Percentiles rank a stretch among this genome's conserved stretches.
Conservation (phyloP, 2,329 filamentous ascomycete species). For the Ophiostoma populinum region DNA sequence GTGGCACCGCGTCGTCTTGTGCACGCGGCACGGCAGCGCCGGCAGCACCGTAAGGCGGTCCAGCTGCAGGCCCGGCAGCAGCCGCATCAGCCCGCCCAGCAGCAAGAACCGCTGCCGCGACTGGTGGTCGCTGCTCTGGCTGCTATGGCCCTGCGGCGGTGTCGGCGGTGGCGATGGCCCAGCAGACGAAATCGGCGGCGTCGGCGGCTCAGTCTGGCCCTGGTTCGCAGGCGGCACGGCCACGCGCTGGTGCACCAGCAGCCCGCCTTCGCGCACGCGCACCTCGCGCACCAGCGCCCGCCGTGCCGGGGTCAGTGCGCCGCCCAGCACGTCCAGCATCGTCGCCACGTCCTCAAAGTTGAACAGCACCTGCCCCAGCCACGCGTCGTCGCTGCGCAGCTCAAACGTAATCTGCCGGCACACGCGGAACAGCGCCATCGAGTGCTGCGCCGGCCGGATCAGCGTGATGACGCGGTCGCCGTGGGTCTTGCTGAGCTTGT, state of each 20-base stretch:
- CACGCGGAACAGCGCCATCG: slow-evolving; percentile 11
- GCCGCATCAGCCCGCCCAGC: slow-evolving; percentile 11
- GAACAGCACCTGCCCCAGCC: slow-evolving; percentile 12
- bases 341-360: slow-evolving; percentile 12
- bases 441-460: slow-evolving; percentile 9
- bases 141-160: background rate
- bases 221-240: background rate
- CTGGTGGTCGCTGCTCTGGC: background rate
- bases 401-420: slow-evolving; percentile 12
- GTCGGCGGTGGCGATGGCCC: background rate
- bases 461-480: slow-evolving; percentile 5
- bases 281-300: slow-evolving; percentile 10
- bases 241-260: slow-evolving; percentile 6
- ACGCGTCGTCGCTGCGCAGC: slow-evolving; percentile 10
- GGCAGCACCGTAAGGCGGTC: slow-evolving; percentile 12
- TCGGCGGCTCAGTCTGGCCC: background rate
- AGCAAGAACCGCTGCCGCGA: slow-evolving; percentile 8
- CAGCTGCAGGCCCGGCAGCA: slow-evolving; percentile 10
- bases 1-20: slow-evolving; percentile 7
- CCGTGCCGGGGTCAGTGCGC: slow-evolving; percentile 5
- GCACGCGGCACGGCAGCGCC: slow-evolving; percentile 9
- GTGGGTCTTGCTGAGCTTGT: background rate
- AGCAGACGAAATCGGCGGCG: background rate
- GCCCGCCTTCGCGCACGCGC: slow-evolving; percentile 10
- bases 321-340: slow-evolving; percentile 11